phyloP scores from a whole-genome alignment of 2,329 filamentous ascomycete species.

The Aspergillus puulaauensis region DNA sequence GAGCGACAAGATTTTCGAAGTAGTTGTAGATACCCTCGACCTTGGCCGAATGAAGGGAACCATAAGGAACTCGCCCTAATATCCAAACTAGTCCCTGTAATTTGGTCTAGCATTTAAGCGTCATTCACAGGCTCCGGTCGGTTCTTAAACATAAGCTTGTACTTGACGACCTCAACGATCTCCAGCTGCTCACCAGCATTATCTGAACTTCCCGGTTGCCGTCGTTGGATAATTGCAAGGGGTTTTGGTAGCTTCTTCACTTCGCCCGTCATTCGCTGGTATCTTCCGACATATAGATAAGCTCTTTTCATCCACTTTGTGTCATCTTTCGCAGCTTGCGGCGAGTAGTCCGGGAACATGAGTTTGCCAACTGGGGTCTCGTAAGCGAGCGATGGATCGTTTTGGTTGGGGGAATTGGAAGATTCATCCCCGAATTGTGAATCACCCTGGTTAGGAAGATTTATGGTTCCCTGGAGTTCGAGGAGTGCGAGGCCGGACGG shows the following conservation, averaged over 20 bases:
- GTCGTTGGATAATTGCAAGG: constrained; percentile 72
- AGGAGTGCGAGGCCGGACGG: constrained; percentile 85
- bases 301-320: constrained; percentile 87
- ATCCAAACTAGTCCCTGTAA: neutral
- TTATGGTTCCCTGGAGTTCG: constrained; percentile 89
- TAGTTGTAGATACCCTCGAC: neutral
- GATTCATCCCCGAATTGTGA: constrained; percentile 31
- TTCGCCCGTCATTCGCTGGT: constrained; percentile 87
- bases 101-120: constrained; percentile 19
- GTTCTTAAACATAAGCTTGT: constrained; percentile 80
- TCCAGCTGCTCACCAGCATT: constrained; percentile 56
- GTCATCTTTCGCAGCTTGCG: constrained; percentile 50
- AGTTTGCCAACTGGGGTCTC: constrained; percentile 67
- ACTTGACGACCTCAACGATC: constrained; percentile 81
- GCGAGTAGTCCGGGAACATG: constrained; percentile 73
- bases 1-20: neutral
- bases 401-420: constrained; percentile 16
- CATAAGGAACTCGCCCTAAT: neutral
- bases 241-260: constrained; percentile 81
- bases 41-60: neutral
- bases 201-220: constrained; percentile 26
- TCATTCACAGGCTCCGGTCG: constrained; percentile 79
- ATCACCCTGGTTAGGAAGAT: constrained; percentile 57
- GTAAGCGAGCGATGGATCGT: constrained; percentile 19
- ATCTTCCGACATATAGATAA: constrained; percentile 81